Base-by-base conservation (phyloP, 176 grass and related monocot genomes). In the Triticum dicoccoides region DNA sequence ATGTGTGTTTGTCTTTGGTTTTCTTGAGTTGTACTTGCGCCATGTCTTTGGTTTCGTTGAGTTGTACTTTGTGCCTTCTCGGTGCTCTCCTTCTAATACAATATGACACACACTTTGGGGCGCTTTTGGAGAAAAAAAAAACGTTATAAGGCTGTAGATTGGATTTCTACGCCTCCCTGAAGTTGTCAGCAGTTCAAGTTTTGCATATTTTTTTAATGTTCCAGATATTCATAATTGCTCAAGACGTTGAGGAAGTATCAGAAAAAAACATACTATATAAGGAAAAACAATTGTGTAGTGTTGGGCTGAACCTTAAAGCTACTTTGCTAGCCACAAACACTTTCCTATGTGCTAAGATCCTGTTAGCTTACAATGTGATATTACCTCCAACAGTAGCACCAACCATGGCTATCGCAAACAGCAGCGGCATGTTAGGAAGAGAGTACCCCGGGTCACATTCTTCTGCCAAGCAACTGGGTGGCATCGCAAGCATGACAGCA, bases 311-410 rank as follows among this genome's bases (percentile, higher is more conserved):
- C 15, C 10, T 63, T 13, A 23, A 27, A 71, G 11, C 4, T 23
- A 70, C 49, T 86, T 49, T 85, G 62, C 68, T 56, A 68, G 29
- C 10, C 13, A 72, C 21, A 63, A 79, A 54, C 9, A 64, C 13
- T 9, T 69, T 77, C 56, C 21, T 6, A 35, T 15, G 5, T 24
- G 52, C 33, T 11, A 54, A 45, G 39, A 21, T 56, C 63, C 11
- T 12, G 42, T 66, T 25, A 80, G 8, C 49, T 41, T 11, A 81
- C 4, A 69, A 52, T 30, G 20, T 29, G 47, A 52, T 76, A 70
- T 86, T 94, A 99, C 97, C 94, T 78, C 97, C 97, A 85, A 99
- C 94, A 34, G 97, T 99, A 90, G 97, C 97, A 35, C 97, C 97
- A 4, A 99, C 76, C 92, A 99, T 91, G 69, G 94, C 94, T 81